A percentile compares a stretch with the other conserved stretches of the same genome.
Conservation (phyloP, 306 rosid genomes). For the Ochetophila trinervis region DNA sequence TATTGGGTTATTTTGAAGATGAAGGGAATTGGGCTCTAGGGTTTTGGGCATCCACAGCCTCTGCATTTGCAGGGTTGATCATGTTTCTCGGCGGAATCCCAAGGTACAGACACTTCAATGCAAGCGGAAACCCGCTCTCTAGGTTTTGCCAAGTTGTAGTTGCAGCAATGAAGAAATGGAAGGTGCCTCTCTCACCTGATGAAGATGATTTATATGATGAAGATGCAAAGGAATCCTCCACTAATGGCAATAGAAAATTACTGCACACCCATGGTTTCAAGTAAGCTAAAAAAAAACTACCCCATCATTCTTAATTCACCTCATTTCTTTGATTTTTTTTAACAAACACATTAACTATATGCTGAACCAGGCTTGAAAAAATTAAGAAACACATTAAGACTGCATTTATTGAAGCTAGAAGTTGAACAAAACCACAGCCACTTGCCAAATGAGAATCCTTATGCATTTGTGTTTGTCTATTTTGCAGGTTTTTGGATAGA, state of each 20-base stretch:
- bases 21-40: conserved; percentile 91
- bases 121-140: conserved; percentile 86
- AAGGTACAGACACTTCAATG: conserved; percentile 85
- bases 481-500: conserved; percentile 82
- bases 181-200: conserved; percentile 48
- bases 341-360: background rate
- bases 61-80: conserved; percentile 73
- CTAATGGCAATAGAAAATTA: conserved; percentile 54
- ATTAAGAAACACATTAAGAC: too few species aligned
- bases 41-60: conserved; percentile 81
- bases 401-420: too few species aligned
- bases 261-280: conserved; percentile 93
- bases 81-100: conserved; percentile 81
- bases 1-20: conserved; percentile 80
- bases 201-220: conserved; percentile 50
- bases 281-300: conserved; percentile 41
- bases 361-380: too few species aligned
- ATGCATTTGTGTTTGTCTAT: conserved; percentile 2
- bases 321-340: background rate
- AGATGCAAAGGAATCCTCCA: conserved; percentile 43
- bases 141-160: conserved; percentile 82
- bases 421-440: background rate
- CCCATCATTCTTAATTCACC: background rate
- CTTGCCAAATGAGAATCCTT: background rate
- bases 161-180: conserved; percentile 70